Evolutionary conservation across 2,329 filamentous ascomycete genomes (phyloP), one percentile per base, ranked within the genome.

Genomic region (Exophiala oligosperma): DNA sequence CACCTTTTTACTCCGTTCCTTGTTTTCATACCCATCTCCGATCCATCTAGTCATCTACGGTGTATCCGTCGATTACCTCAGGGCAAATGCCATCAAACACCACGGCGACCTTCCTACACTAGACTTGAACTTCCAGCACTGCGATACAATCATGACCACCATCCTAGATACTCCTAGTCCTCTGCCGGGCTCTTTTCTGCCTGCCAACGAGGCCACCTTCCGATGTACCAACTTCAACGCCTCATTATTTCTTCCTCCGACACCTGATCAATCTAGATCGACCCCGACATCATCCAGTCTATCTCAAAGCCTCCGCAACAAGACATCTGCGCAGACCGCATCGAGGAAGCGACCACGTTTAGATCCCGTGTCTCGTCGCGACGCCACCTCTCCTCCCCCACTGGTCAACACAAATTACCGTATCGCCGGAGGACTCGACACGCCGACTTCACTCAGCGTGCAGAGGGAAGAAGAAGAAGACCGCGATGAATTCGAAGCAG

Each of bases 401-500:
- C 67, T 77, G 12, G 70, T 73, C 40, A 74, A 70, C 53, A 70
- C 73, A 24, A 68, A 73, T 44, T 77, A 76, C 60, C 69, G 69
- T 29, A 69, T 75, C 56, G 70, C 70, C 32, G 69, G 67, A 58
- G 72, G 70, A 7, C 60, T 71, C 14, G 70, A 72, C 56, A 67
- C 69, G 7, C 63, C 69, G n/a, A 59, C 35, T 24, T 68, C 57
- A 62, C 69, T 57, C 64, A 67, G 51, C 59, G 64, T 52, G 52
- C 62, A 62, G 40, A 60, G 60, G 40, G 59, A 68, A 52, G 61
- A 65, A 21, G 61, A 64, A 28, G 59, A 60, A 35, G 60, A 64
- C 26, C 64, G 64, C 17, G 65, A 61, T 48, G 66, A 69, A 4
- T 68, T 69, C 9, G 74, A 76, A 55, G 54, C 72, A 49, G 74